Conservation (phyloP, 768 basidiomycete genomes). For the Lactifluus pinguis region DNA sequence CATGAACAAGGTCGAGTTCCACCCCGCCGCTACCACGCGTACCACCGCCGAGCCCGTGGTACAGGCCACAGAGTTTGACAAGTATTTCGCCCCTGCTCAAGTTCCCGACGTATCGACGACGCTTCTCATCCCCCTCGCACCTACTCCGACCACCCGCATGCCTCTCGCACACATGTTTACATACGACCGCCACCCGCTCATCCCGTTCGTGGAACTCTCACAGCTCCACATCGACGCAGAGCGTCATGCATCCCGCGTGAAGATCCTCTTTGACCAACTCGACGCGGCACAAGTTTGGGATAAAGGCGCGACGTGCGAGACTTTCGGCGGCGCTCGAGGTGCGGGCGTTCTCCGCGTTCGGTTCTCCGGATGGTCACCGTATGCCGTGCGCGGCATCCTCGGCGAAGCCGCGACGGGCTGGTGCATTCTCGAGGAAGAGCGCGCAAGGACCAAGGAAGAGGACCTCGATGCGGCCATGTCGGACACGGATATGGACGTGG, state of each 20-base stretch:
- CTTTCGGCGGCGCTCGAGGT: conserved; percentile 52
- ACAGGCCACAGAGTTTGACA: conserved; percentile 37
- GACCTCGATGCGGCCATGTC: conserved; percentile 21
- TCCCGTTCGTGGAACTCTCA: conserved; percentile 47
- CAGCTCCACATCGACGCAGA: conserved; percentile 44
- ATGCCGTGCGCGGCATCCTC: conserved; percentile 54
- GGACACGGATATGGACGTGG: conserved; percentile 11
- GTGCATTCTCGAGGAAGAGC: conserved; percentile 60
- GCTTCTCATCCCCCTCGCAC: conserved; percentile 69
- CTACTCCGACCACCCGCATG: conserved; percentile 57
- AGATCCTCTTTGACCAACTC: conserved; percentile 59
- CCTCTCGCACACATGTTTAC: conserved; percentile 37
- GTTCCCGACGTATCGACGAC: conserved; percentile 44
- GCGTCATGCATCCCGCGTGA: conserved; percentile 54
- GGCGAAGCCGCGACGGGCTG: conserved; percentile 67
- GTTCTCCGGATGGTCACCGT: conserved; percentile 65
- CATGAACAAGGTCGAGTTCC: conserved; percentile 19
- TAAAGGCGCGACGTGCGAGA: conserved; percentile 48
- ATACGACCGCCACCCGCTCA: conserved; percentile 28
- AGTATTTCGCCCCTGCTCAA: conserved; percentile 46
- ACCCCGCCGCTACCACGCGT: conserved; percentile 14
- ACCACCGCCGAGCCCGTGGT: conserved; percentile 25
- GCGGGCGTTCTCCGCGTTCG: conserved; percentile 60
- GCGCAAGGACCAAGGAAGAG: conserved; percentile 14
- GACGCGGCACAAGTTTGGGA: conserved; percentile 65